Evolutionary conservation across 176 grass and related monocot species (phyloP).

Genomic region (Echinochloa phyllopogon): DNA sequence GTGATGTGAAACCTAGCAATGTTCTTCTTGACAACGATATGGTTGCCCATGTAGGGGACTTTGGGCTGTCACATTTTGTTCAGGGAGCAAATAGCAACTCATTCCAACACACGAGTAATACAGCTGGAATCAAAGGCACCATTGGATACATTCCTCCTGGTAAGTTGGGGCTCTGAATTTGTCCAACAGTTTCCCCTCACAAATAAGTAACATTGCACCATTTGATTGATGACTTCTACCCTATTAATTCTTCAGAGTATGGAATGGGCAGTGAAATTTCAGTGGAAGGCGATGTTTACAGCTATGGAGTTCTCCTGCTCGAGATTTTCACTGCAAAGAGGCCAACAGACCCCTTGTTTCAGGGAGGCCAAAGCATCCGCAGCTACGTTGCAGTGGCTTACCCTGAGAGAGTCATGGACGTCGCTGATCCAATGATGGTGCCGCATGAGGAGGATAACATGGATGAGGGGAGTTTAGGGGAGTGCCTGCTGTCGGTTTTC

Average conservation of each 20-base stretch:
- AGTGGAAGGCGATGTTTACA: conserved; percentile 46
- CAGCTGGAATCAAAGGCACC: conserved; percentile 35
- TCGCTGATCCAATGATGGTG: not conserved
- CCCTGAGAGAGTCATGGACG: conserved; percentile 8
- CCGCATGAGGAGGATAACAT: not conserved
- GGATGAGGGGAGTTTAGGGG: not conserved
- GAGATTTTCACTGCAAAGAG: conserved; percentile 59
- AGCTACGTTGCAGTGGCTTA: not conserved
- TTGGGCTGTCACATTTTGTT: conserved; percentile 47
- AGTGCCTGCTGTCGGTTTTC: conserved; percentile 13
- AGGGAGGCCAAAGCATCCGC: conserved; percentile 29
- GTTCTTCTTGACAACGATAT: conserved; percentile 40
- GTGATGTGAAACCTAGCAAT: conserved; percentile 44
- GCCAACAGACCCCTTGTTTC: conserved; percentile 45
- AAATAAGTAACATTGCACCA: too few species aligned
- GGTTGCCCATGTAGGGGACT: conserved; percentile 47
- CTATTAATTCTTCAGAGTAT: not conserved
- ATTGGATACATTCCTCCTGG: conserved; percentile 41
- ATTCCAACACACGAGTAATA: not conserved
- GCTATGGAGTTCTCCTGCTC: conserved; percentile 65
- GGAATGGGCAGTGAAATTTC: conserved; percentile 14
- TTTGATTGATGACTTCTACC: not conserved
- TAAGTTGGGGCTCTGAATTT: not conserved
- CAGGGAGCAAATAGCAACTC: not conserved
- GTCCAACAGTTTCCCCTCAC: not conserved